These are phyloP conservation scores for Triticum monococcum DNA, from an alignment of 176 grass and related monocot species.

Conservation along the genomic window DNA sequence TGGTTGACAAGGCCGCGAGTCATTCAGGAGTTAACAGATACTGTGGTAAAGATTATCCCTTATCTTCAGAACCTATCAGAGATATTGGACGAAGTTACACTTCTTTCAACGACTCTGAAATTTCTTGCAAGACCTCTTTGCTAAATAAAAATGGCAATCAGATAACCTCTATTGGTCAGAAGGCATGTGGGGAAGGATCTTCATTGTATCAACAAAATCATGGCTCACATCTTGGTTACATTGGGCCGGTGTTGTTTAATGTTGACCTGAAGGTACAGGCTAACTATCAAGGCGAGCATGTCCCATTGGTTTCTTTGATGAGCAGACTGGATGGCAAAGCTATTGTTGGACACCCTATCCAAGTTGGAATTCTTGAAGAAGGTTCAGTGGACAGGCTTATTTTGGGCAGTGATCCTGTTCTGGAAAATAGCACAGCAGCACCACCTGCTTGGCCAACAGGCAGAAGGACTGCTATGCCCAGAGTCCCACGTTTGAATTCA, in stretches of 20 bases:
- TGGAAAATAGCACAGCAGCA: constrained; percentile 42
- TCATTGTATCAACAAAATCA: constrained; percentile 35
- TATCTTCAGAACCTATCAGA: constrained; percentile 31
- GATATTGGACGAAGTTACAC: constrained; percentile 32
- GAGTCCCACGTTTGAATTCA: constrained; percentile 57
- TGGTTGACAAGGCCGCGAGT: constrained; percentile 17
- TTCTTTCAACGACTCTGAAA: constrained; percentile 34
- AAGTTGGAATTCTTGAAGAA: constrained; percentile 64
- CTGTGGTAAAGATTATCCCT: constrained; percentile 30
- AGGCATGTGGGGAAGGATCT: constrained; percentile 30
- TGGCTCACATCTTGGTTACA: constrained; percentile 29
- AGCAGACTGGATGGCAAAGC: constrained; percentile 86
- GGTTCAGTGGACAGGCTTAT: constrained; percentile 52
- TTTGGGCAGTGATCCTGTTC: constrained; percentile 32
- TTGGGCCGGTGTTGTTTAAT: constrained; percentile 46
- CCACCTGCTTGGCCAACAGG: constrained; percentile 68
- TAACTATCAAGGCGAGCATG: constrained; percentile 78
- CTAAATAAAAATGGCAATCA: constrained; percentile 28
- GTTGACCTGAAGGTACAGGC: constrained; percentile 70
- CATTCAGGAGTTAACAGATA: constrained; percentile 36
- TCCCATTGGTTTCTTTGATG: constrained; percentile 78
- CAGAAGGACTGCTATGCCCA: constrained; percentile 77
- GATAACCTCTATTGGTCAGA: constrained; percentile 11
- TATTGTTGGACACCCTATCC: constrained; percentile 76
- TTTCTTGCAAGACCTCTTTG: constrained; percentile 36